These are phyloP conservation scores for Ilyonectria sp. DNA, from an alignment of 2,329 filamentous ascomycete species.

Conservation along the genomic window DNA sequence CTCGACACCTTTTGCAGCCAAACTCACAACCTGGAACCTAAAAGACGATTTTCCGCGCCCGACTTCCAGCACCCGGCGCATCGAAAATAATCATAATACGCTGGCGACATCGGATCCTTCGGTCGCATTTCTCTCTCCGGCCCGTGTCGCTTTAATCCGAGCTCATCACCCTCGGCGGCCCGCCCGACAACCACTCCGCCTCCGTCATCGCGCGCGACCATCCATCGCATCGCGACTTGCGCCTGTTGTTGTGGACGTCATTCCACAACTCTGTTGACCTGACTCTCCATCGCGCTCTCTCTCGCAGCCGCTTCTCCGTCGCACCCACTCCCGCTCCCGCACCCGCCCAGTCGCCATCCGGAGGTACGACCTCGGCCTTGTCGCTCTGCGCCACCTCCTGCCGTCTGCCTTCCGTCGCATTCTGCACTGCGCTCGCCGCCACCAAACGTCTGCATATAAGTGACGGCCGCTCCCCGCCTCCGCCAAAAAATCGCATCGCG, in stretches of 20 bases:
- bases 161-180: constrained; percentile 2
- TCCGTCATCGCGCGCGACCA: constrained; percentile 18
- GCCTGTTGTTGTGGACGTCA: constrained; percentile 17
- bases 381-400: constrained; percentile 25
- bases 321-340: constrained; percentile 32
- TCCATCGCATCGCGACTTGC: constrained; percentile 27
- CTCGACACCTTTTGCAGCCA: constrained; percentile 25
- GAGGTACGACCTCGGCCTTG: constrained; percentile 36
- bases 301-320: constrained; percentile 15
- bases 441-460: constrained; percentile 40
- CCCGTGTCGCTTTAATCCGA: constrained; percentile 11
- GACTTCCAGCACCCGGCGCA: constrained; percentile 21
- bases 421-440: constrained; percentile 38
- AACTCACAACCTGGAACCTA: constrained; percentile 23
- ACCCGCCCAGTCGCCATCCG: constrained; percentile 24
- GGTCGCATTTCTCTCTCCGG: constrained; percentile 16
- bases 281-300: constrained; percentile 31
- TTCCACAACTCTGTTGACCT: constrained; percentile 13
- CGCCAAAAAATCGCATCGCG: constrained; percentile 42
- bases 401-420: constrained; percentile 39
- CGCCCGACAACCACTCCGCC: constrained; percentile 20
- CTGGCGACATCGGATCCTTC: constrained; percentile 23
- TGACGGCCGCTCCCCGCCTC: constrained; percentile 30
- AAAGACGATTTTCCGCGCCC: constrained; percentile 40
- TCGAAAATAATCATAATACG: constrained; percentile 26